A percentile compares a stretch with the other conserved stretches of the same genome.
phyloP scores from a whole-genome alignment of 192 early-diverging fungal species.

The Linnemannia elongata region DNA sequence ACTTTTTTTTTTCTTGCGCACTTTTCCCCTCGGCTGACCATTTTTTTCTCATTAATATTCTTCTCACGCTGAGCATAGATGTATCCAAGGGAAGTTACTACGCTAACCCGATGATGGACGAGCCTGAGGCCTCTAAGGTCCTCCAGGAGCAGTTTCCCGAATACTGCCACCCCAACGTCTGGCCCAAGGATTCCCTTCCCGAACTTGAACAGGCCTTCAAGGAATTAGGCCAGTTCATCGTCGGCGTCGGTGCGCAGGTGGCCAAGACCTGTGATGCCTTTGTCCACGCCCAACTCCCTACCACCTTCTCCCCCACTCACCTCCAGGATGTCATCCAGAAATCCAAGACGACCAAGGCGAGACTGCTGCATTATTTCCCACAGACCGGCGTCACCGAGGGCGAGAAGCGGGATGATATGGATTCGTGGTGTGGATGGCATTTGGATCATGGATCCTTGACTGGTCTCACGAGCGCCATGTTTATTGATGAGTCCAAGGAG shows the following conservation, averaged over 20 bases:
- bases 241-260: constrained; percentile 67
- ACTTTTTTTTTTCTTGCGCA: constrained; percentile 33
- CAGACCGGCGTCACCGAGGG: constrained; percentile 32
- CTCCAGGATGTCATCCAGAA: constrained; percentile 65
- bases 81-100: constrained; percentile 76
- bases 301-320: constrained; percentile 60
- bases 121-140: constrained; percentile 35
- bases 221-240: constrained; percentile 69
- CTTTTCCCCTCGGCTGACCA: constrained; percentile 6
- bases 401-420: constrained; percentile 58
- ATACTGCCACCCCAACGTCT: constrained; percentile 69
- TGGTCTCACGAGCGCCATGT: constrained; percentile 74
- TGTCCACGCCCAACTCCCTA: constrained; percentile 57
- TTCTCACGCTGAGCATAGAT: constrained; percentile 22
- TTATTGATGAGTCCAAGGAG: constrained; percentile 63
- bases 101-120: constrained; percentile 67
- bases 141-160: constrained; percentile 64
- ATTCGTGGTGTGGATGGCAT: constrained; percentile 81
- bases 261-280: constrained; percentile 71
- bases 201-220: constrained; percentile 69
- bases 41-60: neutral
- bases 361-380: constrained; percentile 79
- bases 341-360: constrained; percentile 71
- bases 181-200: constrained; percentile 69
- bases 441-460: constrained; percentile 76